A percentile compares a stretch with the other conserved stretches of the same genome.
Conservation (phyloP, 2,329 filamentous ascomycete species). For the Paecilomyces dactylethromorphus region DNA sequence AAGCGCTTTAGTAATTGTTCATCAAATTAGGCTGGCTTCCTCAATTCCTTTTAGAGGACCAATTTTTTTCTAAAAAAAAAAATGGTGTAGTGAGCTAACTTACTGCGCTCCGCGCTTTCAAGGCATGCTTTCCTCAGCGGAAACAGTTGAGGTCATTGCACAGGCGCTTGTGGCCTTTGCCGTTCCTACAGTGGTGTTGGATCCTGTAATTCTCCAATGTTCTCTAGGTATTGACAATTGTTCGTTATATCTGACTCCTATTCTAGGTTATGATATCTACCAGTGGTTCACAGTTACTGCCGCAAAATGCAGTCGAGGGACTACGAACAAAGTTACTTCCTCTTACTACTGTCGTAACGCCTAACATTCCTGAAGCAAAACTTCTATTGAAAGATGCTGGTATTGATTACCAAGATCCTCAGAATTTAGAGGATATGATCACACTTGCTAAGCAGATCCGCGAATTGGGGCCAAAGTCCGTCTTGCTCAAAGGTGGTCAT, state of each 20-base stretch:
- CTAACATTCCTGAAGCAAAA: conserved; percentile 43
- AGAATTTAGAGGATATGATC: conserved; percentile 60
- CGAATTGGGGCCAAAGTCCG: conserved; percentile 65
- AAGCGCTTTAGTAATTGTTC: conserved; percentile 4
- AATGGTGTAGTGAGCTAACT: neutral
- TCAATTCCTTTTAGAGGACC: neutral
- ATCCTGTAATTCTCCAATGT: conserved; percentile 57
- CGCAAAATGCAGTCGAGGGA: conserved; percentile 33
- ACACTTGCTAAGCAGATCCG: conserved; percentile 60
- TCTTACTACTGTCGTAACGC: conserved; percentile 40
- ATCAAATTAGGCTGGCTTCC: neutral
- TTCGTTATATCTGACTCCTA: conserved; percentile 1
- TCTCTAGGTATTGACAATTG: neutral
- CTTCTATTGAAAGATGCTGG: conserved; percentile 39
- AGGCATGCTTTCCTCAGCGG: conserved; percentile 77
- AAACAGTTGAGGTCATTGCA: conserved; percentile 63
- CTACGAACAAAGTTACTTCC: conserved; percentile 36
- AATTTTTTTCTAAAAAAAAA: neutral
- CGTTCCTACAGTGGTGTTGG: conserved; percentile 58
- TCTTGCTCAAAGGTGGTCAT: conserved; percentile 88
- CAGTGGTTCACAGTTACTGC: conserved; percentile 41
- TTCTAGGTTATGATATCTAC: conserved; percentile 73
- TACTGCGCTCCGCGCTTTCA: conserved; percentile 3
- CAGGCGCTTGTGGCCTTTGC: conserved; percentile 54
- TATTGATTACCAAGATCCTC: conserved; percentile 38